Conservation (phyloP, 768 basidiomycete species). For the Dendrothele bispora region DNA sequence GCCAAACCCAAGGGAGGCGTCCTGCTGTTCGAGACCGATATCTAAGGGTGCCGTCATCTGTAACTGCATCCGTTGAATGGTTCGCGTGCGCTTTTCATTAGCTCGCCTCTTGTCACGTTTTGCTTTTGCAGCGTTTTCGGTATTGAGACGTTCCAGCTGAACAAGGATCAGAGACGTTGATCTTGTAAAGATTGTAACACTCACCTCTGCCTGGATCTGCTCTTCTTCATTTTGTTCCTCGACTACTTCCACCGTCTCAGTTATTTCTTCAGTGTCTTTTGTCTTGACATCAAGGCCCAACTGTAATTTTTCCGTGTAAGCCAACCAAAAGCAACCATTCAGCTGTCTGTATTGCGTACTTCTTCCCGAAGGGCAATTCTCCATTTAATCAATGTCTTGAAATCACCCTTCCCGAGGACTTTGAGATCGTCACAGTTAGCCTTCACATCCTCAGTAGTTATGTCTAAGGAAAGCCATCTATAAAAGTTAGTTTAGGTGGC, state of each 20-base stretch:
- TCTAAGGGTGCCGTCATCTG: constrained; percentile 98
- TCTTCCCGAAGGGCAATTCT: constrained; percentile 84
- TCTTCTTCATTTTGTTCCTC: constrained; percentile 85
- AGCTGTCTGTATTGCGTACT: constrained; percentile 39
- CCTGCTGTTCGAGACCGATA: constrained; percentile 85
- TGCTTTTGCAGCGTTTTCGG: constrained; percentile 66
- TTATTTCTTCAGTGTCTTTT: constrained; percentile 70
- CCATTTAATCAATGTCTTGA: constrained; percentile 93
- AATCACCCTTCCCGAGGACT: constrained; percentile 96
- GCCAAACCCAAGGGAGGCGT: constrained; percentile 68
- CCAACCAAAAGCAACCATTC: constrained; percentile 1
- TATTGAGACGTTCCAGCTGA: constrained; percentile 82
- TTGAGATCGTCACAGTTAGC: constrained; percentile 90
- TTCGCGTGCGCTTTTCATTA: constrained; percentile 86
- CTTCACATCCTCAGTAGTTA: constrained; percentile 79
- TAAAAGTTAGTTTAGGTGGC: background rate
- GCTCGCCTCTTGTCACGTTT: constrained; percentile 82
- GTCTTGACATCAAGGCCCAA: constrained; percentile 83
- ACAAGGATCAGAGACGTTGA: constrained; percentile 7
- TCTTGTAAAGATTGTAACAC: constrained; percentile 11
- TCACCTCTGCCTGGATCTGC: constrained; percentile 86
- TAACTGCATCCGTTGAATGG: constrained; percentile 93
- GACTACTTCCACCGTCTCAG: constrained; percentile 65
- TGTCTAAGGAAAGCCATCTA: constrained; percentile 72
- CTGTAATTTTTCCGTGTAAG: constrained; percentile 32